Base-by-base conservation (phyloP, 2,329 filamentous ascomycete species). In the Corynespora cassiicola region DNA sequence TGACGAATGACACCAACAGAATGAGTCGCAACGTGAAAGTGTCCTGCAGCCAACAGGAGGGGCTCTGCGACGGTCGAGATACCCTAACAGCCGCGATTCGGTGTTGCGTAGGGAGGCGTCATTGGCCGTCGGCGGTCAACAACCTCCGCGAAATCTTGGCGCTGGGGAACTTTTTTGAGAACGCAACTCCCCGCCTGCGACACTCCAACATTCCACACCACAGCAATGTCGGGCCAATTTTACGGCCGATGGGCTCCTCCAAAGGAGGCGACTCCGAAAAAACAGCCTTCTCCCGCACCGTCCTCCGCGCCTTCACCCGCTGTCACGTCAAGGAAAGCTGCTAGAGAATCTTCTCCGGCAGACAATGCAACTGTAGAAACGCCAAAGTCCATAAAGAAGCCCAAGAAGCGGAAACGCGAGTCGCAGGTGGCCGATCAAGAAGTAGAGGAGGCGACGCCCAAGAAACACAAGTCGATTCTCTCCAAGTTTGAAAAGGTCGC, bases 401-500 rank as follows among this genome's bases (percentile, higher is more conserved):
- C 56, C 31, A 65, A 63, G 47, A 65, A 66, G 45, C 54, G 58
- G 21, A 69, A 69, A 42, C 61, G 61, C 6, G 56, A 62, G 19
- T 26, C 40, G 16, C 55, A 58, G 14, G 37, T 54, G 31, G 46
- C 54, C 18, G 42, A 52, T 12, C 53, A 58, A 12, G 54, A 63
- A 35, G 63, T 68, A 4, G 56, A 56, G 4, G 56, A 57, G 47
- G 35, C 31, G 27, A 38, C 42, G 6, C 50, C 54, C 3, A 68
- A 66, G 48, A 69, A 68, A 43, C 63, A 68, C 47, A 66, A 64
- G 37, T 47, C 53, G 5, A 63, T 77, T 3, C 54, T 76, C 9
- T 65, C 60, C 8, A 77, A 77, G 30, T 77, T 72, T 31, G 68
- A 75, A 35, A 74, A 72, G 25, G 67, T 61, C 1, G 53, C 60